Evolutionary conservation across 148 eudicot genomes (phyloP).

Genomic region (Drosera capensis): DNA sequence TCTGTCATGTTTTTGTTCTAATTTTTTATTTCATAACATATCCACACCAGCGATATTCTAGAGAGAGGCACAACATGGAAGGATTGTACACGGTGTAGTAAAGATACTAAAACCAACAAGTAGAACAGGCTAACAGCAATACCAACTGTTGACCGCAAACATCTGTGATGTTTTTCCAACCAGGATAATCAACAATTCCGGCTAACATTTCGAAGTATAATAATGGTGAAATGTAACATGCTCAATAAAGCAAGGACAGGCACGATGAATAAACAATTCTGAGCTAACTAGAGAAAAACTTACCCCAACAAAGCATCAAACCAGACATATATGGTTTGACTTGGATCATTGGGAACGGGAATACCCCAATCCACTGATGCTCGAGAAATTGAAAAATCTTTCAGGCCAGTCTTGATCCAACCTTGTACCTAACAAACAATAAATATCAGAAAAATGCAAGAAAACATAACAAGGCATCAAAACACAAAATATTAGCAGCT

Average conservation of each 20-base stretch:
- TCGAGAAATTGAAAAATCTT: slow-evolving; percentile 34
- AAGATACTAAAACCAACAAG: not conserved
- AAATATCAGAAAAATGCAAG: slow-evolving; percentile 1
- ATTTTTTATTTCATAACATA: not conserved
- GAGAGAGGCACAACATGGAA: not conserved
- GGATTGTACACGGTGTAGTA: not conserved
- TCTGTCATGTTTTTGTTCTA: not conserved
- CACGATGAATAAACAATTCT: not conserved
- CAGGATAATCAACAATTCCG: no score
- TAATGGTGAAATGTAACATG: no score
- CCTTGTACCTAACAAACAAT: slow-evolving; percentile 26
- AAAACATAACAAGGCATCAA: slow-evolving; percentile 1
- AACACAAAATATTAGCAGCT: not conserved
- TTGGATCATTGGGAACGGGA: slow-evolving; percentile 26
- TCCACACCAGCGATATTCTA: not conserved
- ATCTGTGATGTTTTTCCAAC: no score
- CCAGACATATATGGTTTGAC: slow-evolving; percentile 48
- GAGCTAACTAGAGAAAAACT: slow-evolving; percentile 4
- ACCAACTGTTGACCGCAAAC: no score
- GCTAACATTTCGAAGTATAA: no score
- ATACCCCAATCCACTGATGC: slow-evolving; percentile 42
- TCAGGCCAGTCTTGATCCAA: slow-evolving; percentile 30
- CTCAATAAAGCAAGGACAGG: not conserved
- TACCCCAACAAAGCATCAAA: slow-evolving; percentile 71
- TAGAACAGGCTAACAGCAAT: not conserved